Conservation (phyloP, 331 rosid genomes). For the Rosa hybrid region DNA sequence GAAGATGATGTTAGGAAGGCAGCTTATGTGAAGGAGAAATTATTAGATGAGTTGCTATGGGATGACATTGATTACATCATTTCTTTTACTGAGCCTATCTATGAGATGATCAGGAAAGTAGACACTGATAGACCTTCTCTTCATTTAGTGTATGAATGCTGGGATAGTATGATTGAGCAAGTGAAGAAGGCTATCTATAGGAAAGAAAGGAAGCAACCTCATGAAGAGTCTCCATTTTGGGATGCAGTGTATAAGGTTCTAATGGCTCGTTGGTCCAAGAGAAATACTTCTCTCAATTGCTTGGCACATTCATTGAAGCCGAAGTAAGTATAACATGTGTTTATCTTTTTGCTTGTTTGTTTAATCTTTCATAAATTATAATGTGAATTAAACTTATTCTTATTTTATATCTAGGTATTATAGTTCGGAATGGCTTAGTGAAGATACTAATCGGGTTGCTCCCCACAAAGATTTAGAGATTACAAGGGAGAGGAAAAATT, state of each 20-base stretch:
- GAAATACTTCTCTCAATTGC: constrained; percentile 8
- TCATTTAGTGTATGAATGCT: constrained; percentile 20
- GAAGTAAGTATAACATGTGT: not conserved
- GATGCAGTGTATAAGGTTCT: not conserved
- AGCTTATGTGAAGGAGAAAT: too few relatives aligned
- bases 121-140: not conserved
- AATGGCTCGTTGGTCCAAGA: not conserved
- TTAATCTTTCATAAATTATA: too few relatives aligned
- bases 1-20: too few relatives aligned
- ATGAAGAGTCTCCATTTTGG: not conserved
- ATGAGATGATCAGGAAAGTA: not conserved
- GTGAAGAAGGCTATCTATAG: constrained; percentile 9
- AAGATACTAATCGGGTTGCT: not conserved
- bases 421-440: not conserved
- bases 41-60: too few relatives aligned
- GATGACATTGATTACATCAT: constrained; percentile 9
- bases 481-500: too few relatives aligned
- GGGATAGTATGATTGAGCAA: constrained; percentile 11
- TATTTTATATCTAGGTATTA: too few relatives aligned
- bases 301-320: constrained; percentile 10
- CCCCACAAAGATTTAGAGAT: too few relatives aligned
- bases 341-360: too few relatives aligned
- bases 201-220: not conserved
- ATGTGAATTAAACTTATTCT: too few relatives aligned
- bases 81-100: not conserved